phyloP scores from a whole-genome alignment of 2,329 filamentous ascomycete species.

The Colletotrichum filicis region DNA sequence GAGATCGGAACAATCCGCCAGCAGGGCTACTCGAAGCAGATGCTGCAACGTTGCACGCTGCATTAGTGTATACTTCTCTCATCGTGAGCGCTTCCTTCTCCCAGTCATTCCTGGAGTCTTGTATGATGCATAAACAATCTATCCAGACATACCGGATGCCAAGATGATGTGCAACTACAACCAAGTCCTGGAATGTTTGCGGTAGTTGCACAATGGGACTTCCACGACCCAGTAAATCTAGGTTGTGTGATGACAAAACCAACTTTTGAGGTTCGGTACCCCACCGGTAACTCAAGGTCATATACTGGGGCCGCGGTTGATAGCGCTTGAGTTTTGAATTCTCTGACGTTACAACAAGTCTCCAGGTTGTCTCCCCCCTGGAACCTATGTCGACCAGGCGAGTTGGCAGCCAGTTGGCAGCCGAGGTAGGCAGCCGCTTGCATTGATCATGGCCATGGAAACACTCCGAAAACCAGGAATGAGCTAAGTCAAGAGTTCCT shows the following conservation, averaged over 20 bases:
- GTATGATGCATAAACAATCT: conserved; percentile 37
- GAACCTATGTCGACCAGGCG: neutral
- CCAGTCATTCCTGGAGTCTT: conserved; percentile 36
- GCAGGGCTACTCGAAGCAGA: conserved; percentile 6
- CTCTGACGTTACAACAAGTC: neutral
- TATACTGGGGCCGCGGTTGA: neutral
- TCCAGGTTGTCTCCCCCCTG: neutral
- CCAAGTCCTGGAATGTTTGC: conserved; percentile 32
- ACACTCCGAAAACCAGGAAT: neutral
- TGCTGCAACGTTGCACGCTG: conserved; percentile 31
- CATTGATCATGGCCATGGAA: neutral
- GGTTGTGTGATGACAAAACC: conserved; percentile 13
- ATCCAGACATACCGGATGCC: conserved; percentile 37
- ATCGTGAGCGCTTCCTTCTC: conserved; percentile 32
- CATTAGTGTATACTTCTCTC: conserved; percentile 32
- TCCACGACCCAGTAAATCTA: neutral
- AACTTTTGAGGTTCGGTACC: neutral
- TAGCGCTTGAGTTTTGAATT: no score
- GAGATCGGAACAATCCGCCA: conserved; percentile 25
- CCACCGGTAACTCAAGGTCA: conserved; percentile 37
- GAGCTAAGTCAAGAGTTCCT: neutral
- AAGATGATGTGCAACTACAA: conserved; percentile 29
- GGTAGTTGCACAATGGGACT: conserved; percentile 23
- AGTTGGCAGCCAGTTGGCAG: neutral
- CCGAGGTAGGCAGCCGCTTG: neutral